Base-by-base conservation (phyloP, 768 basidiomycete genomes). In the Austroboletus eburneus region DNA sequence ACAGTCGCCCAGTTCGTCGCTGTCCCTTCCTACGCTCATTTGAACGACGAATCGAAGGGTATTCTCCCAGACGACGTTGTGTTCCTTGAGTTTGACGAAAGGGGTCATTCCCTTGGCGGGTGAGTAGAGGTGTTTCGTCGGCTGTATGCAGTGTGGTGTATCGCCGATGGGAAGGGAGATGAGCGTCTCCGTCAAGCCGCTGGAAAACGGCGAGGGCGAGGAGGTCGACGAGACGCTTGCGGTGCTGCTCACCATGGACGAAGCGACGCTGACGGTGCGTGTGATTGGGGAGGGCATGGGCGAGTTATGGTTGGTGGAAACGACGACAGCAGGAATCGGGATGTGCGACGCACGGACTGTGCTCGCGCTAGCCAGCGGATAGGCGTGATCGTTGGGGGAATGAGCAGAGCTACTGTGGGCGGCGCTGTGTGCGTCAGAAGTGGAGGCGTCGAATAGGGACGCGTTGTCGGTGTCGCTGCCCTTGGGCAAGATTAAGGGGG, bases 31-130 rank as follows among this genome's bases (percentile, higher is more conserved):
- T 8, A 89, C 71, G 49, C 78, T 76, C 64, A 79, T 73, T 50
- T 83, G 78, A 13, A 88, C 72, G 3, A 79, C 66, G 5, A 80
- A 72, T 30, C 76, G 72, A 17, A 89, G 69, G 0, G 71, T 66
- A 43, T 80, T 73, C 6, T 77, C 75, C 84, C 85, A 91, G 9
- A 63, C 60, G 12, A 83, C 79, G 8, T 72, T 73, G 56, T 90
- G 87, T 24, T 83, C 83, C 58, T 72, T 74, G 24, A 91, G 75
- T 27, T 70, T 72, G 24, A 75, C 66, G 56, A 76, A 87, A 0
- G 70, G 63, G 1, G 88, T 89, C 45, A 74, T 72, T 18, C 87
- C 87, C 25, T 78, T 78, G 9, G 79, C 68, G 10, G 74, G 64
- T 4, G 76, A 66, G 41, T 56, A 58, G 4, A 37, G 29, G 5